Conservation (phyloP, 345 rosid species). For the Stellera chamaejasme region DNA sequence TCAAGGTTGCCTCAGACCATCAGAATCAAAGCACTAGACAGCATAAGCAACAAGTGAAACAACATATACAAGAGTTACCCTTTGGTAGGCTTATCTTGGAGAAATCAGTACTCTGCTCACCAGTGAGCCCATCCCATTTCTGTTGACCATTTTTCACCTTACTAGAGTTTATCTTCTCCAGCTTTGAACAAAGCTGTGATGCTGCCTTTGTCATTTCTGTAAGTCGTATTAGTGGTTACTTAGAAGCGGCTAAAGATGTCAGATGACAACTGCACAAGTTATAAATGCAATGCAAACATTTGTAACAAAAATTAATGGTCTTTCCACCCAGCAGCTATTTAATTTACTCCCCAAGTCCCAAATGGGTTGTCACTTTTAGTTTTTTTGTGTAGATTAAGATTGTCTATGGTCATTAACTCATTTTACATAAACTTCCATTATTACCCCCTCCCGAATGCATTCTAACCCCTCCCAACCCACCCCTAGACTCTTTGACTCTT, state of each 20-base stretch:
- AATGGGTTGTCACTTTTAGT: no score
- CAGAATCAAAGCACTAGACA: no score
- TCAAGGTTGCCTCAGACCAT: background rate
- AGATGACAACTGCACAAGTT: background rate
- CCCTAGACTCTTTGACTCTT: no score
- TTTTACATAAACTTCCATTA: no score
- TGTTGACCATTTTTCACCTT: slow-evolving; percentile 24
- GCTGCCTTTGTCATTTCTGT: slow-evolving; percentile 56
- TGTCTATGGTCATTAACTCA: no score
- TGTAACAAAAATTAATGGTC: background rate
- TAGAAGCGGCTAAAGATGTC: background rate
- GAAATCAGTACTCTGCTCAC: slow-evolving; percentile 23
- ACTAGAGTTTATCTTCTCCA: slow-evolving; percentile 31
- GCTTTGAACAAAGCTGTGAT: slow-evolving; percentile 43
- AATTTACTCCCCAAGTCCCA: no score
- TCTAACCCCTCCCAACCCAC: no score
- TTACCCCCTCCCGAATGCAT: no score
- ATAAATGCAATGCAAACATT: background rate
- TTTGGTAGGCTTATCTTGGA: slow-evolving; percentile 17
- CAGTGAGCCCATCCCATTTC: slow-evolving; percentile 24
- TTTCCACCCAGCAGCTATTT: background rate
- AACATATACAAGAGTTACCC: slow-evolving; percentile 18
- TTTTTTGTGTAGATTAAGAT: no score
- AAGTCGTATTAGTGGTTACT: slow-evolving; percentile 11
- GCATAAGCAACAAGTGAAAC: no score